phyloP scores from a whole-genome alignment of 1,284 basidiomycete species.

The Ceratorhiza oryzae-sativae region DNA sequence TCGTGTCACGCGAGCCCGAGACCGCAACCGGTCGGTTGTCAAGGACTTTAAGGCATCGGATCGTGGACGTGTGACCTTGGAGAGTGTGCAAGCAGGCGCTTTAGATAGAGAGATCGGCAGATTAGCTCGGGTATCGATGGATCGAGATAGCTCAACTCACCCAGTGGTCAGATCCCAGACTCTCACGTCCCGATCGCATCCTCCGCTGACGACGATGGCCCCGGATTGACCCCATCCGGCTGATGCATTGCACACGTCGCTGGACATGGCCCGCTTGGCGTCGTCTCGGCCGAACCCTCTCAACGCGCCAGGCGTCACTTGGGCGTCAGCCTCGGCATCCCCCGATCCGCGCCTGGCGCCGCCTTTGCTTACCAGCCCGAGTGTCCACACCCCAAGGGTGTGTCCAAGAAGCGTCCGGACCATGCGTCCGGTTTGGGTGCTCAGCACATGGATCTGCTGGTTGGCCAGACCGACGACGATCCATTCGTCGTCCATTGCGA shows the following conservation, averaged over 20 bases:
- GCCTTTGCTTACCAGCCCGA: constrained; percentile 70
- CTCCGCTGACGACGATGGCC: constrained; percentile 86
- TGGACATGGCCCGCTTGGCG: constrained; percentile 45
- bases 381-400: constrained; percentile 90
- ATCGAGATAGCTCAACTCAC: constrained; percentile 53
- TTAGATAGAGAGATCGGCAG: constrained; percentile 5
- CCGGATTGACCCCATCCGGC: constrained; percentile 70
- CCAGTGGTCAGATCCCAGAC: constrained; percentile 93
- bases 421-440: constrained; percentile 78
- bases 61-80: constrained; percentile 89
- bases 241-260: constrained; percentile 70
- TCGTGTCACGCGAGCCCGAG: constrained; percentile 87
- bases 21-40: constrained; percentile 88
- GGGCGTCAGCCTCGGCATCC: neutral
- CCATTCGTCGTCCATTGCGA: constrained; percentile 85
- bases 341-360: constrained; percentile 42
- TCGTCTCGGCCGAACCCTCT: neutral
- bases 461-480: constrained; percentile 92
- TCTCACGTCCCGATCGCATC: constrained; percentile 87
- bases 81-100: constrained; percentile 83
- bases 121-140: neutral
- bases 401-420: constrained; percentile 84
- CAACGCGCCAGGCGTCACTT: constrained; percentile 22
- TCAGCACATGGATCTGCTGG: constrained; percentile 87
- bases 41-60: constrained; percentile 89